Evolutionary conservation across 805 yeast species (phyloP), one percentile per base, ranked within the genome.

Genomic region (Candida nemodendra): DNA sequence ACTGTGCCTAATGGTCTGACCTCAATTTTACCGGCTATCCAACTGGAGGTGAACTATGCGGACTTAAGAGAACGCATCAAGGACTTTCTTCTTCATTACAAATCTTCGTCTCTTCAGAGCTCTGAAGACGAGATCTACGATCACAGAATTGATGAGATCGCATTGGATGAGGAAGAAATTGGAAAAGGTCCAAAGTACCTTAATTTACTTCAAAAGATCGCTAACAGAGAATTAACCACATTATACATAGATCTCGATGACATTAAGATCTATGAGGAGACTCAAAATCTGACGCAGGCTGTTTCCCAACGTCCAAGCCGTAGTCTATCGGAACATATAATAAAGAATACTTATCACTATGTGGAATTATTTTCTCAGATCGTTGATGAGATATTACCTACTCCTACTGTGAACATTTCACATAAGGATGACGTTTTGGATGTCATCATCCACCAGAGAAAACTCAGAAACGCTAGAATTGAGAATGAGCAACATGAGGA

Each of bases 381-480:
- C 12, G 76, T 87, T 30, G 99, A 93, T 63, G 80, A 78, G 33
- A 61, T 87, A 41, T 75, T 91, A 77, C 99, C 99, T 0, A 74
- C 72, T 45, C 91, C 98, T n/a, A 82, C 93, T 2, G 78, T 73
- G 34, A 90, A 85, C 43, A 71, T 91, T 36, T 68, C 80, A 30
- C 86, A 84, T 58, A 79, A 80, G 49, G 96, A 88, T 59, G 95
- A 87, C 50, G 98, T 93, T 9, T 67, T 93, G 46, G 99, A 93
- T 57, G 95, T 93, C 41, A 87, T 93, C 39, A 70, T 90, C 48
- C 90, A 87, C 56, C 98, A 93, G 68, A 77, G 99, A 61, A 79
- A 75, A 53, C 75, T 87, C 58, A 76, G 96, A 57, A 91, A 91
- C 61, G 78, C 77, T 50, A 76, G 91, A 44, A 69, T 80, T 24